Percentiles rank a stretch among this genome's conserved stretches.
phyloP scores from a whole-genome alignment of 306 rosid species.

The Vigna hirtella region DNA sequence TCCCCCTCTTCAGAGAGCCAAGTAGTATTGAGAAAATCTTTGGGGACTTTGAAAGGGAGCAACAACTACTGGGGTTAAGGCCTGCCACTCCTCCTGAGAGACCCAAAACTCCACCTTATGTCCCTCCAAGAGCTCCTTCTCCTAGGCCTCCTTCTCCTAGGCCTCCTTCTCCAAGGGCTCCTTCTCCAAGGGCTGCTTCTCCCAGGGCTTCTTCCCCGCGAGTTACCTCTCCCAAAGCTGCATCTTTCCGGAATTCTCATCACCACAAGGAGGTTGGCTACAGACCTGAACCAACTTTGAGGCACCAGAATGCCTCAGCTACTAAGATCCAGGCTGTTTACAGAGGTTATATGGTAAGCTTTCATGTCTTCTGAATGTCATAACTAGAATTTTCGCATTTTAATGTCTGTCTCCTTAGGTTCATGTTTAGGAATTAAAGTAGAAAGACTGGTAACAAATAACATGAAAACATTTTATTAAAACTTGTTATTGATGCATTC shows the following conservation, averaged over 20 bases:
- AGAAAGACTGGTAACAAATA: neutral
- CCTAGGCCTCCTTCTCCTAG: constrained; percentile 74
- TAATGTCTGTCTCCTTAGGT: neutral
- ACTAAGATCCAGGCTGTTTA: constrained; percentile 88
- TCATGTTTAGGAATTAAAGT: constrained; percentile 14
- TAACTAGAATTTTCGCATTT: constrained; percentile 1
- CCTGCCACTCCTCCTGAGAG: constrained; percentile 73
- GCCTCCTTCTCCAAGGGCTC: constrained; percentile 60
- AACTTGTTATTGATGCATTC: neutral
- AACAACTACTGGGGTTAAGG: constrained; percentile 64
- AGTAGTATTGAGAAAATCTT: constrained; percentile 97
- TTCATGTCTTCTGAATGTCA: constrained; percentile 27
- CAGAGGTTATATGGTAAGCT: constrained; percentile 86
- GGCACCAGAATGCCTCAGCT: constrained; percentile 84
- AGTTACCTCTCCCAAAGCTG: constrained; percentile 62
- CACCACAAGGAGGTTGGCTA: constrained; percentile 62
- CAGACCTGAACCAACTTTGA: constrained; percentile 84
- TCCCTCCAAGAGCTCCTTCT: constrained; percentile 64
- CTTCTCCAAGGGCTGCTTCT: constrained; percentile 63
- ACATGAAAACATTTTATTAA: neutral
- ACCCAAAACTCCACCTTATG: constrained; percentile 71
- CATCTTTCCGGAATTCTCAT: constrained; percentile 59
- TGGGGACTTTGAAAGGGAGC: constrained; percentile 94
- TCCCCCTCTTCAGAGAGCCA: constrained; percentile 91
- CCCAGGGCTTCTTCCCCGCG: constrained; percentile 58